Evolutionary conservation across 1,284 basidiomycete species (phyloP).

Genomic region (Meripilus lineatus): DNA sequence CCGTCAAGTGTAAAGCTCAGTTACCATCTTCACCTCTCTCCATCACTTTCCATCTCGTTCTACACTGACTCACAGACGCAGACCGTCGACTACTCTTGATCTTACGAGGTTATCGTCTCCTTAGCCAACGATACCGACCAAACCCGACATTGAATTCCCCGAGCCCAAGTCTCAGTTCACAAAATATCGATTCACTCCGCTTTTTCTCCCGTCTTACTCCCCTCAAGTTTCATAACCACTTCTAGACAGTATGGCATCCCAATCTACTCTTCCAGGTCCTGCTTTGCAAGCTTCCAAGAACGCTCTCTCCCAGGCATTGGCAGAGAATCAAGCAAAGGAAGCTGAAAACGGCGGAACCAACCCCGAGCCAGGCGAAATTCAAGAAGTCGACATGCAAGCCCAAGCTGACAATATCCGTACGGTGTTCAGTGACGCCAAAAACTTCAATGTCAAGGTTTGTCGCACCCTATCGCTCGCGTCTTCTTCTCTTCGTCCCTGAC

Average conservation of each 20-base stretch:
- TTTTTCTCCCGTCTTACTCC: no score
- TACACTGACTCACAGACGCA: no score
- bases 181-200: no score
- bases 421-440: constrained; percentile 85
- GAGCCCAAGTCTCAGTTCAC: no score
- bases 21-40: no score
- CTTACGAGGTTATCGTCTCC: no score
- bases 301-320: constrained; percentile 64
- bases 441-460: constrained; percentile 88
- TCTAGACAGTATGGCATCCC: constrained; percentile 29
- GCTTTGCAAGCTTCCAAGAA: constrained; percentile 71
- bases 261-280: constrained; percentile 48
- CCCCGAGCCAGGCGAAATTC: constrained; percentile 67
- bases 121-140: neutral
- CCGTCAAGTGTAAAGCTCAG: no score
- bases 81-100: no score
- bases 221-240: no score
- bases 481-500: constrained; percentile 8
- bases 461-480: neutral
- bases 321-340: constrained; percentile 39
- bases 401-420: constrained; percentile 83
- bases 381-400: constrained; percentile 75
- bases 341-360: constrained; percentile 10
- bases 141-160: no score
- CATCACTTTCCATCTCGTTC: no score